These are phyloP conservation scores for Mycena maculata DNA, from an alignment of 768 basidiomycete genomes.

Conservation along the genomic window DNA sequence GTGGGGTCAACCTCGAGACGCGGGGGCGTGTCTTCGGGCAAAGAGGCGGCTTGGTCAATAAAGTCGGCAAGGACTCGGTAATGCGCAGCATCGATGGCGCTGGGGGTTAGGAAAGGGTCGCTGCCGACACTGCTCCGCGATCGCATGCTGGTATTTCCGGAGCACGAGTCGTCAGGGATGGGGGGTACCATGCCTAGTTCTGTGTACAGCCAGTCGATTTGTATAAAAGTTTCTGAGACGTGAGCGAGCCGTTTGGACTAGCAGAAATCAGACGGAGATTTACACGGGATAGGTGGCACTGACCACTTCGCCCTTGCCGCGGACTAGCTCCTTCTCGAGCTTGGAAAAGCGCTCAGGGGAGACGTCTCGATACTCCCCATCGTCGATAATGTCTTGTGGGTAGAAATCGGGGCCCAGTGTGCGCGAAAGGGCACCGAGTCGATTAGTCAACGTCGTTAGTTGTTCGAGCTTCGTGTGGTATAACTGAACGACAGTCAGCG, in stretches of 20 bases:
- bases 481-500: constrained; percentile 51
- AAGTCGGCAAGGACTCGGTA: constrained; percentile 72
- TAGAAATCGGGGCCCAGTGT: constrained; percentile 74
- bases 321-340: constrained; percentile 85
- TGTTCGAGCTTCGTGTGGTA: constrained; percentile 86
- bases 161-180: constrained; percentile 35
- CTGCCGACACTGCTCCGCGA: constrained; percentile 27
- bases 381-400: constrained; percentile 63
- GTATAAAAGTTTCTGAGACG: constrained; percentile 71
- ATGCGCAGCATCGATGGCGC: constrained; percentile 56
- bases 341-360: constrained; percentile 83
- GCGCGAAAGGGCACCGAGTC: constrained; percentile 67
- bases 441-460: constrained; percentile 74
- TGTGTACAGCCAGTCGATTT: constrained; percentile 85
- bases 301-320: constrained; percentile 89
- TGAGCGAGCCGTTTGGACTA: constrained; percentile 77
- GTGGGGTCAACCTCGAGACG: constrained; percentile 87
- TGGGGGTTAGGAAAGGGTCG: constrained; percentile 35
- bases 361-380: constrained; percentile 70
- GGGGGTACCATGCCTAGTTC: constrained; percentile 82
- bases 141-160: constrained; percentile 27
- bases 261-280: background rate
- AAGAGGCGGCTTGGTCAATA: constrained; percentile 43
- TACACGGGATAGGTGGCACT: constrained; percentile 44
- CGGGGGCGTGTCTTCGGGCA: constrained; percentile 51